Percentiles rank a stretch among this genome's conserved stretches.
Conservation (phyloP, 2,329 filamentous ascomycete species). For the Tolypocladium ovalisporum region DNA sequence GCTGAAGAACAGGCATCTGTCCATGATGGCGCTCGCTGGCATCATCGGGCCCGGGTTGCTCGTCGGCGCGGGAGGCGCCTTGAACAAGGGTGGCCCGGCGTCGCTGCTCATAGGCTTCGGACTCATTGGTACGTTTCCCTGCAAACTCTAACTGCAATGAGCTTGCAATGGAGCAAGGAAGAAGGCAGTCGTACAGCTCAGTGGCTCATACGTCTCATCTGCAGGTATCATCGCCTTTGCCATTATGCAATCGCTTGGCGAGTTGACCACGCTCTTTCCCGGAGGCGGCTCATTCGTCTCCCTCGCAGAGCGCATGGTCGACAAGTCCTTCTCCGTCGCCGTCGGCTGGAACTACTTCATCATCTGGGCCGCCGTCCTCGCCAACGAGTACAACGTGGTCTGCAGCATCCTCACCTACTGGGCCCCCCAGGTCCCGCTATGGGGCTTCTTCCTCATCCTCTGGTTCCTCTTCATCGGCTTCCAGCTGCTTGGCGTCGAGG, state of each 20-base stretch:
- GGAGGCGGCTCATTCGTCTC: slow-evolving; percentile 62
- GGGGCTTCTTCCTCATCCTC: slow-evolving; percentile 63
- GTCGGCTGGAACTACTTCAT: slow-evolving; percentile 65
- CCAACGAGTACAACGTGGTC: slow-evolving; percentile 62
- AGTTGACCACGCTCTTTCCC: slow-evolving; percentile 63
- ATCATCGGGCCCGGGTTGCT: slow-evolving; percentile 61
- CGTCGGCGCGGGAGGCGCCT: slow-evolving; percentile 59
- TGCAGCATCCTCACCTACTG: slow-evolving; percentile 57
- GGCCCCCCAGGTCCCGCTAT: slow-evolving; percentile 49
- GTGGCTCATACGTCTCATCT: slow-evolving; percentile 6
- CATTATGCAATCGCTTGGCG: slow-evolving; percentile 64
- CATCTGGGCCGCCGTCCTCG: slow-evolving; percentile 54
- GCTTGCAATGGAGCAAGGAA: too few relatives aligned
- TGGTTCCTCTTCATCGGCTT: slow-evolving; percentile 60
- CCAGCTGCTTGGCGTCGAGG: slow-evolving; percentile 60
- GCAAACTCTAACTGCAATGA: too few relatives aligned
- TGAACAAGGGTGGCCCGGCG: slow-evolving; percentile 59
- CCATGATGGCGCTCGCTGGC: slow-evolving; percentile 53
- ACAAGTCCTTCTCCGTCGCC: slow-evolving; percentile 57
- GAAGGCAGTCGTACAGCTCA: too few relatives aligned
- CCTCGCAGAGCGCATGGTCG: slow-evolving; percentile 59
- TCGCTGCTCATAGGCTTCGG: slow-evolving; percentile 64
- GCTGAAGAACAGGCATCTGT: slow-evolving; percentile 56
- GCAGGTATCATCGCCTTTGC: slow-evolving; percentile 48
- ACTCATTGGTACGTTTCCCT: slow-evolving; percentile 39